Percentiles rank a stretch among this genome's conserved stretches.
These are phyloP conservation scores for Calonectria leucothoes DNA, from an alignment of 2,329 filamentous ascomycete species.

Conservation along the genomic window DNA sequence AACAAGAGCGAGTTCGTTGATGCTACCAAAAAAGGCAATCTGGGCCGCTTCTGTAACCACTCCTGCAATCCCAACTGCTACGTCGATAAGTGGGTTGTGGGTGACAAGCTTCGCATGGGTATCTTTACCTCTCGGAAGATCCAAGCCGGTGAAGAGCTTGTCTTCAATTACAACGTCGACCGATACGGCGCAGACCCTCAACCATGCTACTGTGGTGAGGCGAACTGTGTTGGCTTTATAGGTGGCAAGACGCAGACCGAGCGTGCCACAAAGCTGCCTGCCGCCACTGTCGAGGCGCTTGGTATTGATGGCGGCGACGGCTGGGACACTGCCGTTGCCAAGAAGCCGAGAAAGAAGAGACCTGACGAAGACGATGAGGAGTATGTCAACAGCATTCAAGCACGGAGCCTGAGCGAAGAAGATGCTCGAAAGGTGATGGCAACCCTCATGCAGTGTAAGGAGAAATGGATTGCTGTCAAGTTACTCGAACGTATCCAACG, in stretches of 20 bases:
- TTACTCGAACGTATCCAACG: constrained; percentile 88
- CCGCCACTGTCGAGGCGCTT: constrained; percentile 91
- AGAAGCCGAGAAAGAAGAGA: constrained; percentile 94
- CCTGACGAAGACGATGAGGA: constrained; percentile 92
- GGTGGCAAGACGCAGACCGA: constrained; percentile 98
- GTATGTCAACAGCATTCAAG: constrained; percentile 90
- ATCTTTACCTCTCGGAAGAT: constrained; percentile 93
- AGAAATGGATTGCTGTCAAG: constrained; percentile 99
- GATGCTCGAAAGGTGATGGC: constrained; percentile 96
- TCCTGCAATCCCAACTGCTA: constrained; percentile 99
- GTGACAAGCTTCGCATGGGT: constrained; percentile 97
- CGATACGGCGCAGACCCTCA: constrained; percentile 97
- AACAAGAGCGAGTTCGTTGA: constrained; percentile 97
- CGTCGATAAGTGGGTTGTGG: constrained; percentile 99
- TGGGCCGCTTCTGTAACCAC: constrained; percentile 98
- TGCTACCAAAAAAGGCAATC: constrained; percentile 94
- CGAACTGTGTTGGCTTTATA: constrained; percentile 95
- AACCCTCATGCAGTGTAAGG: constrained; percentile 95
- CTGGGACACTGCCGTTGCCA: constrained; percentile 91
- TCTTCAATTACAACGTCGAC: constrained; percentile 99
- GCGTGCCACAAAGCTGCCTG: constrained; percentile 89
- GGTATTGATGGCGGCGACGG: constrained; percentile 93
- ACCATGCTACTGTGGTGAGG: constrained; percentile 94
- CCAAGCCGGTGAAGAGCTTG: constrained; percentile 90
- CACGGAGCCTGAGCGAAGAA: constrained; percentile 81